Percentiles rank a stretch among this genome's conserved stretches.
Evolutionary conservation across 2,329 filamentous ascomycete genomes (phyloP).

Genomic region (Fonsecaea pugnacius): DNA sequence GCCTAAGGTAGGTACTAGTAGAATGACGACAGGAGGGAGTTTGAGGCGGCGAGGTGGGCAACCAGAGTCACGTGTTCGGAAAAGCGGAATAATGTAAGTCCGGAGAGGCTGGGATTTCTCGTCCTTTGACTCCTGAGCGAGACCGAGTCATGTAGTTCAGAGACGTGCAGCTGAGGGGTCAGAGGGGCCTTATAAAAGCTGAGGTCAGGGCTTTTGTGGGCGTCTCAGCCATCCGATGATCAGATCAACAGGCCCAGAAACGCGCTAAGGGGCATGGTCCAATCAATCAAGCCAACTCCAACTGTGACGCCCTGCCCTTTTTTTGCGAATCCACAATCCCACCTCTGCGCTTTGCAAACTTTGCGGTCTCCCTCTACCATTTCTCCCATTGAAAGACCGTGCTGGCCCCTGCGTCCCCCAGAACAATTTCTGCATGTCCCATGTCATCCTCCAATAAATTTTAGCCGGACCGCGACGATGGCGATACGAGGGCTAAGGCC

Average conservation of each 20-base stretch:
- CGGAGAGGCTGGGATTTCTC: not conserved
- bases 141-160: conserved; percentile 2
- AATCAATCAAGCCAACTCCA: not conserved
- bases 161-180: conserved; percentile 3
- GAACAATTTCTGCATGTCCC: not conserved
- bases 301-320: not conserved
- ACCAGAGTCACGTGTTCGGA: not conserved
- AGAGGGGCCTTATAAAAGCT: conserved; percentile 5
- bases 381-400: not conserved
- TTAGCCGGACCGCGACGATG: not conserved
- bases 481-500: not conserved
- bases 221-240: conserved; percentile 2
- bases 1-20: not conserved
- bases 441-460: not conserved
- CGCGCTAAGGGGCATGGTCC: not conserved
- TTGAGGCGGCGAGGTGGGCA: not conserved
- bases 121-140: not conserved
- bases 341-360: conserved; percentile 4
- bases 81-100: not conserved
- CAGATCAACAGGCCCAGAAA: conserved; percentile 6
- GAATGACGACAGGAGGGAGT: not conserved
- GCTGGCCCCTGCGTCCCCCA: not conserved
- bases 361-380: not conserved
- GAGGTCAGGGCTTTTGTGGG: not conserved
- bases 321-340: conserved; percentile 6